Percentiles rank a stretch among this genome's conserved stretches.
Evolutionary conservation across 116 monocot genomes (phyloP).

Genomic region (Dioscorea cayenensis): DNA sequence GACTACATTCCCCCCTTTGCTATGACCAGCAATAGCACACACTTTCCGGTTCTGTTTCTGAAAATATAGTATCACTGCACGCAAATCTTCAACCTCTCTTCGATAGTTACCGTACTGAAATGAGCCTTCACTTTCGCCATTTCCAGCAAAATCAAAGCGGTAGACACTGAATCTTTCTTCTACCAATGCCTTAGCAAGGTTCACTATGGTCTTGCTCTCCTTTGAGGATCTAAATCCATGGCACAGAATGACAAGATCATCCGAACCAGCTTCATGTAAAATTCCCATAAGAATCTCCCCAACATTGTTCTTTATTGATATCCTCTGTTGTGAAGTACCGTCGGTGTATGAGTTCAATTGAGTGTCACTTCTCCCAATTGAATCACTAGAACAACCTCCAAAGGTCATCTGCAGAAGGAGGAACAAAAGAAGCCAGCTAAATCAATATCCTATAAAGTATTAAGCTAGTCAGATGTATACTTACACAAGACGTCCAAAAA

Average conservation of each 20-base stretch:
- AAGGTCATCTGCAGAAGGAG: too few species aligned
- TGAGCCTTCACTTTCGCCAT: constrained; percentile 65
- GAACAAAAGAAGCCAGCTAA: too few species aligned
- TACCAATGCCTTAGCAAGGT: constrained; percentile 38
- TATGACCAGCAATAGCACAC: constrained; percentile 66
- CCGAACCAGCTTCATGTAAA: constrained; percentile 50
- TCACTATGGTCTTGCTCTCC: constrained; percentile 46
- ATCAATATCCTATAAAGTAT: too few species aligned
- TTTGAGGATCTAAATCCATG: constrained; percentile 73
- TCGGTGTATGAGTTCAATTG: too few species aligned
- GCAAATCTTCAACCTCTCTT: constrained; percentile 57
- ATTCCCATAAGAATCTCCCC: constrained; percentile 80
- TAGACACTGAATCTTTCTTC: constrained; percentile 32
- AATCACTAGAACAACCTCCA: too few species aligned
- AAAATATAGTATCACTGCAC: constrained; percentile 43
- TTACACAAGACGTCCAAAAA: too few species aligned
- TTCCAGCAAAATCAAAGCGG: constrained; percentile 71
- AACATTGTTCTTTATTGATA: too few species aligned
- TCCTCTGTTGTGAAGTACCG: too few species aligned
- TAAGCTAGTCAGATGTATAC: too few species aligned
- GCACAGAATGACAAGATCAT: constrained; percentile 67
- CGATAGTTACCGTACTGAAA: constrained; percentile 54
- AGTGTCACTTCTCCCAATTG: too few species aligned
- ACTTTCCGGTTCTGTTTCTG: constrained; percentile 24
- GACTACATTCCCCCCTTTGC: constrained; percentile 68